phyloP scores from a whole-genome alignment of 2,329 filamentous ascomycete genomes.

The Amauroascus niger region DNA sequence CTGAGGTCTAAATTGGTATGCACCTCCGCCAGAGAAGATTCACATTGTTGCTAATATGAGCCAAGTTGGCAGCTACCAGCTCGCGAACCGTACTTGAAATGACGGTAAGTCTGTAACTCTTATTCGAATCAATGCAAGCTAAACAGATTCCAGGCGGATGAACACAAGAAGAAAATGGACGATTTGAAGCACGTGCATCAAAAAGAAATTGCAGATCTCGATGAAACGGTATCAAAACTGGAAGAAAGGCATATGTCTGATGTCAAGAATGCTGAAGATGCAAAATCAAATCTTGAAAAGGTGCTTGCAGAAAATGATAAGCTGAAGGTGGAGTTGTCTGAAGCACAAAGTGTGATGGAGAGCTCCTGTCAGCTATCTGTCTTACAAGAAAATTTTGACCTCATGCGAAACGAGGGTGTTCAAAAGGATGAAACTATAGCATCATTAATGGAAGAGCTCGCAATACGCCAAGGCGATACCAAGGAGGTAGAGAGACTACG shows the following conservation, averaged over 20 bases:
- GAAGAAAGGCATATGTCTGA: slow-evolving; percentile 16
- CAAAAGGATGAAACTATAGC: slow-evolving; percentile 27
- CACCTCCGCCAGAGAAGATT: neutral
- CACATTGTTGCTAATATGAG: slow-evolving; percentile 1
- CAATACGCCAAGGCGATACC: slow-evolving; percentile 21
- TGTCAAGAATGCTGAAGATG: neutral
- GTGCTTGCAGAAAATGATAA: slow-evolving; percentile 16
- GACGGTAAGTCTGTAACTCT: slow-evolving; percentile 5
- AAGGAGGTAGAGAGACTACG: slow-evolving; percentile 26
- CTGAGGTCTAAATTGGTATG: slow-evolving; percentile 24
- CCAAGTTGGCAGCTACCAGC: neutral
- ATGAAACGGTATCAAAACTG: slow-evolving; percentile 19
- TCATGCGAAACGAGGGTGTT: slow-evolving; percentile 23
- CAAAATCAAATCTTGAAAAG: slow-evolving; percentile 9
- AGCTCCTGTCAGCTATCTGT: slow-evolving; percentile 6
- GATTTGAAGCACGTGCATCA: slow-evolving; percentile 17
- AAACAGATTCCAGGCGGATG: slow-evolving; percentile 2
- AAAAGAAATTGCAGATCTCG: slow-evolving; percentile 18
- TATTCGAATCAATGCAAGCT: neutral
- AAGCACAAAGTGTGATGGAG: slow-evolving; percentile 5
- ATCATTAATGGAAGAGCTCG: slow-evolving; percentile 19
- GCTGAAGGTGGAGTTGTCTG: slow-evolving; percentile 15
- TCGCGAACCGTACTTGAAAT: neutral
- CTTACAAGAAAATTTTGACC: slow-evolving; percentile 12
- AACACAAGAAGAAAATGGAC: slow-evolving; percentile 17